Base-by-base conservation (phyloP, 108 stramenopile species). In the Cyclostephanos tholiformis region DNA sequence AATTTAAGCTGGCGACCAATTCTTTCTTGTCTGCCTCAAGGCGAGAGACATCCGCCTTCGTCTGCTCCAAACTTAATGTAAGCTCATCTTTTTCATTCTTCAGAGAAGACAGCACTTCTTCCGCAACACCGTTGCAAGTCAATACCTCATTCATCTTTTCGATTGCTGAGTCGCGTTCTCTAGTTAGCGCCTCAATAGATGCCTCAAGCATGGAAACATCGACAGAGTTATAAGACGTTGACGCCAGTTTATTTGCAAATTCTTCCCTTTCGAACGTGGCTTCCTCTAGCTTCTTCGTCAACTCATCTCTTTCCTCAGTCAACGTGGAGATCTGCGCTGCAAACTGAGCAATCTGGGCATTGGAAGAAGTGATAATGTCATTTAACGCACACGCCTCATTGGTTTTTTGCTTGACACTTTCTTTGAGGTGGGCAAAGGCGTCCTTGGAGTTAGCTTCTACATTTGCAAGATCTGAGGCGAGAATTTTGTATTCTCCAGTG, bases 31-130 rank as follows among this genome's bases (percentile, higher is more conserved):
- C 58, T 59, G 30, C 10, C 30, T 59, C 59, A 36, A 60, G 59
- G 5, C 35, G 59, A 6, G 36, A 35, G 19, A 60, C 36, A 38
- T 60, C 59, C 6, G 26, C 59, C 59, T 69, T 69, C 36, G 38
- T 17, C 36, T 41, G 56, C 19, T 58, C 36, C 68, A 58, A 57
- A n/a, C 20, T 58, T 0, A 36, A 68, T 26, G 36, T 35, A 38
- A 68, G 32, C 25, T 55, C 53, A 9, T 68, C 67, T 32, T 57
- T 68, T 13, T 68, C 67, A 39, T 39, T 46, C 27, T 60, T 16
- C 2, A 60, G 19, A 17, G 35, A 60, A 0, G 59, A 60, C 59
- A 38, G 8, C 0, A 60, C 59, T 19, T 36, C 59, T 30, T 38
- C 59, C 8, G 13, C 56, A 57, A 14, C 25, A 23, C 25, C 27